Percentiles rank a stretch among this genome's conserved stretches.
phyloP scores from a whole-genome alignment of 139 green algal species.

The Chlorella ohadii region DNA sequence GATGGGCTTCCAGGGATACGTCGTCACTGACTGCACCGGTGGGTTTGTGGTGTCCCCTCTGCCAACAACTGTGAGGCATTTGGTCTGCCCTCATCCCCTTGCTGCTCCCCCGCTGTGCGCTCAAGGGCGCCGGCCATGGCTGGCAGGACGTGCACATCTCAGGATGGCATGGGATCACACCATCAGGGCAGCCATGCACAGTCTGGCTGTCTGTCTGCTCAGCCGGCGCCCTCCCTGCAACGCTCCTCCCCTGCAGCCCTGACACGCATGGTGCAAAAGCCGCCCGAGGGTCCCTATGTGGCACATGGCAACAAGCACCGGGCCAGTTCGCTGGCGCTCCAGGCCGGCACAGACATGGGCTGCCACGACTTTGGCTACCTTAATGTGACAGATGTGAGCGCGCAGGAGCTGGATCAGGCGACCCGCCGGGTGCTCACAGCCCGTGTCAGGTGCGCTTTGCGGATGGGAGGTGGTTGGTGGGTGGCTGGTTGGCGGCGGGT shows the following conservation, averaged over 20 bases:
- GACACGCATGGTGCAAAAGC: not conserved
- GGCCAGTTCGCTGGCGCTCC: not conserved
- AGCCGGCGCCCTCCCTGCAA: not conserved
- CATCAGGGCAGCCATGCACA: too few species aligned
- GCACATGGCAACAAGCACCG: not conserved
- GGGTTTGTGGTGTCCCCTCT: too few species aligned
- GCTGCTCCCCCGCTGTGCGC: too few species aligned
- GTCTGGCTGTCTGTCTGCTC: too few species aligned
- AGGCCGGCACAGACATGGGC: not conserved
- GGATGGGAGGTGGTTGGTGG: too few species aligned
- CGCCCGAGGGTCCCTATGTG: not conserved
- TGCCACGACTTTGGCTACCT: not conserved
- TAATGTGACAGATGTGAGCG: not conserved
- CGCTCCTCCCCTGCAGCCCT: not conserved
- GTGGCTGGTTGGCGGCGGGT: too few species aligned
- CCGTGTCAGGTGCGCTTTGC: not conserved
- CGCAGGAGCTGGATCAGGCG: not conserved
- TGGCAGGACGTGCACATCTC: too few species aligned
- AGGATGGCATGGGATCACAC: too few species aligned
- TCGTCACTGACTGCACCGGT: conserved; percentile 10
- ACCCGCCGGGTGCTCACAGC: not conserved
- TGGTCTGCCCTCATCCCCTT: too few species aligned
- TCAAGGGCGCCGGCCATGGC: too few species aligned
- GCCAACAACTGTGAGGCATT: too few species aligned
- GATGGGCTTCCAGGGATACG: not conserved